These are phyloP conservation scores for Fusarium paranaense DNA, from an alignment of 2,329 filamentous ascomycete species.

Conservation along the genomic window DNA sequence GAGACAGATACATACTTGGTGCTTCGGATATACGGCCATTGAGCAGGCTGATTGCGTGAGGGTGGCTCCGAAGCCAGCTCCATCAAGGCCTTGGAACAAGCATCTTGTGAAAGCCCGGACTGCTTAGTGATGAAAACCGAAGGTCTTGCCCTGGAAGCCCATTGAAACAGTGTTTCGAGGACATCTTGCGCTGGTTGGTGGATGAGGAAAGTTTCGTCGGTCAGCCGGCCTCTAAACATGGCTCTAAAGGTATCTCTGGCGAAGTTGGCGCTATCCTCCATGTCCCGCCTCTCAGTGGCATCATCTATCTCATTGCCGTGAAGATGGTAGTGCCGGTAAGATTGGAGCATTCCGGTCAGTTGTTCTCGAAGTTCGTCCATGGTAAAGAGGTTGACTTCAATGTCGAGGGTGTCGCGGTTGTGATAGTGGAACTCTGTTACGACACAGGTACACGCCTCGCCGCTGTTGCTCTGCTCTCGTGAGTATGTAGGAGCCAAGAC, in stretches of 20 bases:
- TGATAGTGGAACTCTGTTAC: constrained; percentile 60
- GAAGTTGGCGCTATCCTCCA: constrained; percentile 46
- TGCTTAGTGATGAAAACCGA: constrained; percentile 3
- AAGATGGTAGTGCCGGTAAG: constrained; percentile 52
- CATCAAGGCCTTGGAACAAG: constrained; percentile 51
- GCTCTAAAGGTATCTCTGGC: constrained; percentile 52
- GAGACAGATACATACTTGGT: too few relatives aligned
- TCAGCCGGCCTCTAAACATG: constrained; percentile 49
- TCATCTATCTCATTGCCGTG: constrained; percentile 32
- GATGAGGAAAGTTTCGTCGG: constrained; percentile 35
- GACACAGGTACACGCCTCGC: constrained; percentile 60
- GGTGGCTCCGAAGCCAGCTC: constrained; percentile 52
- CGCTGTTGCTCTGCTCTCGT: constrained; percentile 54
- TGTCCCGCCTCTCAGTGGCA: constrained; percentile 42
- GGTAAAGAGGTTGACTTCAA: constrained; percentile 51
- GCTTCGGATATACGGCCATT: constrained; percentile 60
- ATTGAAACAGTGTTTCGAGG: constrained; percentile 33
- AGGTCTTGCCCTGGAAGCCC: constrained; percentile 34
- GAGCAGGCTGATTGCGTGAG: constrained; percentile 29
- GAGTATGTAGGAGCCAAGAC: not conserved
- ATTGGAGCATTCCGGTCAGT: constrained; percentile 49
- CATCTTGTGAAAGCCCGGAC: constrained; percentile 14
- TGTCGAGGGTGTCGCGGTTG: constrained; percentile 43
- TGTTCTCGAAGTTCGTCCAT: constrained; percentile 49
- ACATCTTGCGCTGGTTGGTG: constrained; percentile 17